phyloP scores from a whole-genome alignment of 306 rosid species.

The Gillenia trifoliata region DNA sequence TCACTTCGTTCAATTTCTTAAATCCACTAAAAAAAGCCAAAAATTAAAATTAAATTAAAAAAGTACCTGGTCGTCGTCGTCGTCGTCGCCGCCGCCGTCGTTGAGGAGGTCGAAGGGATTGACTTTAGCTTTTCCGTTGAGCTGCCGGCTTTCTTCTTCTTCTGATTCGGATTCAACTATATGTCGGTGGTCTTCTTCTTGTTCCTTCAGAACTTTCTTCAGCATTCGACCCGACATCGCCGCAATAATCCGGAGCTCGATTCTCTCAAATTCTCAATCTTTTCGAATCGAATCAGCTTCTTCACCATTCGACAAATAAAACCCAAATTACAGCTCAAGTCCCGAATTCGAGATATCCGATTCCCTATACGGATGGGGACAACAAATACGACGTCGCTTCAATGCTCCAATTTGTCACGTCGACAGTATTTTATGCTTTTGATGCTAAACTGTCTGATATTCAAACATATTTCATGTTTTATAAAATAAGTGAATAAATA shows the following conservation, averaged over 20 bases:
- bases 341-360: background rate
- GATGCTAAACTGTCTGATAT: too few species aligned
- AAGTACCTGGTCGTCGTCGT: conserved; percentile 46
- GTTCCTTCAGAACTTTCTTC: conserved; percentile 64
- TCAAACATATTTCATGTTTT: too few species aligned
- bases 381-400: background rate
- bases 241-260: background rate
- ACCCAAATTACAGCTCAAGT: conserved; percentile 1
- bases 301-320: background rate
- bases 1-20: background rate
- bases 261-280: background rate
- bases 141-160: conserved; percentile 27
- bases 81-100: conserved; percentile 27
- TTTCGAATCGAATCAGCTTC: background rate
- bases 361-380: too few species aligned
- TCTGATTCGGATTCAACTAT: conserved; percentile 14
- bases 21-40: background rate
- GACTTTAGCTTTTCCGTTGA: conserved; percentile 37
- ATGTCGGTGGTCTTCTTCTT: conserved; percentile 29
- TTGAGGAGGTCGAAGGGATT: conserved; percentile 83
- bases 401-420: background rate
- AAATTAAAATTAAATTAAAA: background rate
- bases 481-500: too few species aligned
- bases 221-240: conserved; percentile 76
- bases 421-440: too few species aligned